Evolutionary conservation across 306 rosid species (phyloP), one percentile per base, ranked within the genome.

Genomic region (Calophaca sinica): DNA sequence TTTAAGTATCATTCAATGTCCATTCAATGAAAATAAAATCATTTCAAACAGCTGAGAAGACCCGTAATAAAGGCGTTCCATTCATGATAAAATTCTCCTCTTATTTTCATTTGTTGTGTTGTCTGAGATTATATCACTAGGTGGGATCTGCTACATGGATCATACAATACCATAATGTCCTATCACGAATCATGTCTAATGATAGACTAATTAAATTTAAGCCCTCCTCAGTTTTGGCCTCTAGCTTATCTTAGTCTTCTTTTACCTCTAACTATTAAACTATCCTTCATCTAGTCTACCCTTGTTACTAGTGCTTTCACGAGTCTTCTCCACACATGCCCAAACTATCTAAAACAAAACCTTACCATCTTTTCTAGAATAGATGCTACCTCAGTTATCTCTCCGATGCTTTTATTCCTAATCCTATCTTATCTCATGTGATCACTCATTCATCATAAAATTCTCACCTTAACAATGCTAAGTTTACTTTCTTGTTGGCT

Each of bases 1-100:
- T 61, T 46, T 11, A 46, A 70, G 61, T 38, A 70, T 81, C 58
- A 54, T 42, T 20, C 44, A 51, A 41, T 28, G 52, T 50, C 59
- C 44, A 13, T 41, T 66, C 76, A 67, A 62, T 35, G 42, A 61
- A 41, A 59, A 72, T 31, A 41, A 11, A 6, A 62, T 15, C 36
- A 46, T 45, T 26, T 73, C 54, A 55, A 55, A 66, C 46, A 13
- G 49, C 9, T 26, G 49, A 13, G 50, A 57, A 46, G 36, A 35
- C 15, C 15, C 12, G 3, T n/a, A 28, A 35, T 13, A 38, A 60
- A 51, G 66, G 64, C 38, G 49, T 69, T 28, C 33, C 13, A 51
- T 60, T 9, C 36, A 36, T 48, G 29, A 58, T 33, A n/a, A 66
- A 59, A 14, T 2, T 44, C 58, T 59, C 15, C 70, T 36, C 14